A percentile compares a stretch with the other conserved stretches of the same genome.
Conservation (phyloP, 1,139 yeast genomes). For the Protomyces gravidus region DNA sequence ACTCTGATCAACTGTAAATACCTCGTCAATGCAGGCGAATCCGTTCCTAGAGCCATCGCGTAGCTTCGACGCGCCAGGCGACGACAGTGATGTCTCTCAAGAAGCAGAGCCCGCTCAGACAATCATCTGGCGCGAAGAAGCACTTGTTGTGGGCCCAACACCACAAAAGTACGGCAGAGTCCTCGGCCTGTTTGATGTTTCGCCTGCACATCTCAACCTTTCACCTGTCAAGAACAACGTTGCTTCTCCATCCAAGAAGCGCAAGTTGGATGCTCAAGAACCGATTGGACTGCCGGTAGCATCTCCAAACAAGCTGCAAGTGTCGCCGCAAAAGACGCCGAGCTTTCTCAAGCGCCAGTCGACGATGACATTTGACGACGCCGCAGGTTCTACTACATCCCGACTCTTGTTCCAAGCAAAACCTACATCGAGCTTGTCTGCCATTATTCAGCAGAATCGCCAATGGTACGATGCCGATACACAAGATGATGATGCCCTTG, state of each 20-base stretch:
- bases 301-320: neutral
- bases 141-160: slow-evolving; percentile 10
- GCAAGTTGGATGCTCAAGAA: neutral
- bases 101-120: slow-evolving; percentile 1
- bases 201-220: neutral
- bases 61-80: neutral
- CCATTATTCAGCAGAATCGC: slow-evolving; percentile 11
- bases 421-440: slow-evolving; percentile 11
- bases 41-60: neutral
- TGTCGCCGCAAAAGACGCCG: slow-evolving; percentile 22
- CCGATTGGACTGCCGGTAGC: neutral
- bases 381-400: neutral
- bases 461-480: slow-evolving; percentile 11
- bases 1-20: too few relatives aligned
- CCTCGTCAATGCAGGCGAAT: neutral
- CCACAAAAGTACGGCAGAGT: slow-evolving; percentile 23
- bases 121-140: slow-evolving; percentile 14
- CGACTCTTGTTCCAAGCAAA: slow-evolving; percentile 8
- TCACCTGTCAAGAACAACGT: neutral
- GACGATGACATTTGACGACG: slow-evolving; percentile 4
- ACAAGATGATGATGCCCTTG: slow-evolving; percentile 26
- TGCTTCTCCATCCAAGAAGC: neutral
- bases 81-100: neutral
- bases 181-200: slow-evolving; percentile 15
- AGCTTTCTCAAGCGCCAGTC: slow-evolving; percentile 9